A percentile compares a stretch with the other conserved stretches of the same genome.
Conservation (phyloP, 179 eudicot genomes). For the Silene coronaria region DNA sequence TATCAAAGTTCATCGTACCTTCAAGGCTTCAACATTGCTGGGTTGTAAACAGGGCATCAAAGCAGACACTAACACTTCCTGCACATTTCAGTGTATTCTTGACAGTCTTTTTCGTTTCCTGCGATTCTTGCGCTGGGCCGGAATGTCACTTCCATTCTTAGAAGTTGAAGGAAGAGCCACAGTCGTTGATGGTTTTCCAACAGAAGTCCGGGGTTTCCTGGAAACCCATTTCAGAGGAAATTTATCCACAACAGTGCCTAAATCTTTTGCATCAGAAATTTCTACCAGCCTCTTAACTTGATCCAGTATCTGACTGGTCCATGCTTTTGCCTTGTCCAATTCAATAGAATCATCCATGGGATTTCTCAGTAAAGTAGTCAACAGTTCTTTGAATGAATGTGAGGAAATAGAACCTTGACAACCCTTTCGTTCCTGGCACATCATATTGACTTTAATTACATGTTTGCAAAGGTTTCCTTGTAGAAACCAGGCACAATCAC, state of each 20-base stretch:
- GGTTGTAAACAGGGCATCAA: slow-evolving; percentile 2
- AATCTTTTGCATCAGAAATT: slow-evolving; percentile 41
- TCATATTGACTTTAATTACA: slow-evolving; percentile 79
- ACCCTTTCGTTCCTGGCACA: slow-evolving; percentile 35
- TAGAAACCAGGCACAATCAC: slow-evolving; percentile 88
- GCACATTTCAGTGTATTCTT: slow-evolving; percentile 14
- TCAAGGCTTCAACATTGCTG: slow-evolving; percentile 3
- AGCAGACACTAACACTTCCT: neutral
- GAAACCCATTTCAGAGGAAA: slow-evolving; percentile 67
- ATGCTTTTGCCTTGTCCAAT: slow-evolving; percentile 72
- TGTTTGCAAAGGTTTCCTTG: slow-evolving; percentile 91
- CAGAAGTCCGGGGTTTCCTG: slow-evolving; percentile 45
- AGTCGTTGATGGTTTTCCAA: slow-evolving; percentile 31
- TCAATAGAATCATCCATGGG: slow-evolving; percentile 71
- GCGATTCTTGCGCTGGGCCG: slow-evolving; percentile 27
- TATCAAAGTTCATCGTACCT: neutral
- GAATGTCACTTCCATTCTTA: slow-evolving; percentile 15
- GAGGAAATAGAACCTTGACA: slow-evolving; percentile 51
- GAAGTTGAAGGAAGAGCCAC: slow-evolving; percentile 31
- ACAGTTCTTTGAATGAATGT: slow-evolving; percentile 49
- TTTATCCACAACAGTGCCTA: slow-evolving; percentile 43
- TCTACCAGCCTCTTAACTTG: slow-evolving; percentile 63
- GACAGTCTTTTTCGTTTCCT: slow-evolving; percentile 52
- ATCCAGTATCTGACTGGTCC: slow-evolving; percentile 58
- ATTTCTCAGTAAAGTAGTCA: slow-evolving; percentile 41